Base-by-base conservation (phyloP, 345 rosid species). In the Salix dunnii region DNA sequence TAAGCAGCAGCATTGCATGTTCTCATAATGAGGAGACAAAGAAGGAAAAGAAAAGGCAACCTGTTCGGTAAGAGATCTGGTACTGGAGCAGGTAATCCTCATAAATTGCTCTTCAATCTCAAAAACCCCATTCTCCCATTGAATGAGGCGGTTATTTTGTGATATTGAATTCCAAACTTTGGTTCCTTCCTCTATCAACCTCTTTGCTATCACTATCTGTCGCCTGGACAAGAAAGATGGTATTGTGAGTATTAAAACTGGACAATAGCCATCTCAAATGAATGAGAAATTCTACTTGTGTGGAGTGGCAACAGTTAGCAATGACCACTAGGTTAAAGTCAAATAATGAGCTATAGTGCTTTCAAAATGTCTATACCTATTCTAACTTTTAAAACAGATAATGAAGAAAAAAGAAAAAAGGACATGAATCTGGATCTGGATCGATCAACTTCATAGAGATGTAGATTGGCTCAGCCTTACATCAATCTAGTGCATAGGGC, bases 121-220 rank as follows among this genome's bases (percentile, higher is more conserved):
- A 75, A 86, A 84, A 53, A 85, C 81, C 55, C 80, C 92, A 71
- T 79, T 89, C 60, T 90, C 93, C 99, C 99, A 94, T 68, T 83
- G 91, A 82, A 91, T 91, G 70, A 78, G 87, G 33, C 74, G 82
- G 78, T 89, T 88, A 83, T 88, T 88, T 82, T 85, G 88, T 21
- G 97, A 85, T 43, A 96, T 86, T 78, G 84, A 79, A 78, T 84
- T 89, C 98, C 99, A 96, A 6, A 89, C 87, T 81, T 79, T 90
- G 66, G 92, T 91, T 82, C 99, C 99, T 82, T 96, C 98, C 69
- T 85, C 94, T 81, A 96, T 96, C 91, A 96, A 77, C 73, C 85
- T 83, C 85, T 86, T 96, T 71, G 92, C 90, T 78, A 90, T 85
- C 74, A 83, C 84, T 81, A 93, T 88, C 82, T 92, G 98, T 78